A percentile compares a stretch with the other conserved stretches of the same genome.
Conservation (phyloP, 75 land plant species). For the Selaginella moellendorffii region DNA sequence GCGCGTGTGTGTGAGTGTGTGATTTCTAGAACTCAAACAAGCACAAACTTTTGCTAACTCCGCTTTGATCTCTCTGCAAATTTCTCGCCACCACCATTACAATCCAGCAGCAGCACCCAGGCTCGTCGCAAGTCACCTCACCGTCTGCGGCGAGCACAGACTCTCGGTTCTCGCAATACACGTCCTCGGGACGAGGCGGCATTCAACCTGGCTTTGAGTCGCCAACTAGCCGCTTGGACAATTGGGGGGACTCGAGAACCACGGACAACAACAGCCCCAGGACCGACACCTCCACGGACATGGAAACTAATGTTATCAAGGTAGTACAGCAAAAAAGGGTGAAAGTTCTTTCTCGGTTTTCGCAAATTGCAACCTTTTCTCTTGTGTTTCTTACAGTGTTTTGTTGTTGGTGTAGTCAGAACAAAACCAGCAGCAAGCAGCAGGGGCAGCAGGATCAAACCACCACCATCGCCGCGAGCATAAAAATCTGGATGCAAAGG, state of each 20-base stretch:
- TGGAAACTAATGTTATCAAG: slow-evolving; percentile 8
- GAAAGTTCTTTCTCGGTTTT: background rate
- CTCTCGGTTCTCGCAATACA: slow-evolving; percentile 4
- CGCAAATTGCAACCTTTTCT: background rate
- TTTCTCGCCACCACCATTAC: background rate
- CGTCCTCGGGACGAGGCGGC: background rate
- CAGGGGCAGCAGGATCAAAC: background rate
- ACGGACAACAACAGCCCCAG: background rate
- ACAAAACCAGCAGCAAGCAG: background rate
- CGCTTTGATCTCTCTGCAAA: background rate
- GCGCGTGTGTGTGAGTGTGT: too few relatives aligned
- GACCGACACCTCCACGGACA: slow-evolving; percentile 1
- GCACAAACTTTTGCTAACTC: background rate
- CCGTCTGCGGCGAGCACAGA: slow-evolving; percentile 7
- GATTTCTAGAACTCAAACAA: background rate
- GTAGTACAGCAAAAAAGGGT: background rate
- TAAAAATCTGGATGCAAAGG: slow-evolving; percentile 7
- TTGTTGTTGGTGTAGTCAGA: background rate
- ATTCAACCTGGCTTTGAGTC: slow-evolving; percentile 5
- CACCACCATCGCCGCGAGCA: background rate
- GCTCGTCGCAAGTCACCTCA: slow-evolving; percentile 1
- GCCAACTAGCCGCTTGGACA: slow-evolving; percentile 1
- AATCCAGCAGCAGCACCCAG: background rate
- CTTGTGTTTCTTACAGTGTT: background rate
- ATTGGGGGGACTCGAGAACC: slow-evolving; percentile 2